phyloP scores from a whole-genome alignment of 2,329 filamentous ascomycete genomes.

The Aspergillus puulaauensis region DNA sequence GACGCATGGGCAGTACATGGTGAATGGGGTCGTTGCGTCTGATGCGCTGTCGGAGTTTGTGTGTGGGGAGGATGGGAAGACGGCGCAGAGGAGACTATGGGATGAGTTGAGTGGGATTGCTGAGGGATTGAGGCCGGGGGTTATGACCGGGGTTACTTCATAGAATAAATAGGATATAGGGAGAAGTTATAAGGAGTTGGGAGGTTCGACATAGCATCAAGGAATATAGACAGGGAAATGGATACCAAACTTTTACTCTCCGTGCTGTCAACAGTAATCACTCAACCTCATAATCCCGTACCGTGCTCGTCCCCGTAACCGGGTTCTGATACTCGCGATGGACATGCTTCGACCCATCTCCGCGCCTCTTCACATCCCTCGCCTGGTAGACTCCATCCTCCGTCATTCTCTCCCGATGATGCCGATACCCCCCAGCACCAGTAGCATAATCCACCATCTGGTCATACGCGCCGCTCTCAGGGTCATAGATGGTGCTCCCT shows the following conservation, averaged over 20 bases:
- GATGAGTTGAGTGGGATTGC: conserved; percentile 43
- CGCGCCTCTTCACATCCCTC: neutral
- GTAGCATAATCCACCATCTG: neutral
- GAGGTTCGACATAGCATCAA: too few species aligned
- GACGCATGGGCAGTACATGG: conserved; percentile 50
- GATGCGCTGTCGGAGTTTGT: conserved; percentile 37
- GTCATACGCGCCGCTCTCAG: neutral
- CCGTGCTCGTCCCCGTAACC: neutral
- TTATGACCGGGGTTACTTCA: conserved; percentile 19
- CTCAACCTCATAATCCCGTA: neutral
- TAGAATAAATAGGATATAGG: neutral
- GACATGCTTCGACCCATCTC: neutral
- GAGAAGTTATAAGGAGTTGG: neutral
- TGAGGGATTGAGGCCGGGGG: conserved; percentile 44
- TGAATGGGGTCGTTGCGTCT: conserved; percentile 31
- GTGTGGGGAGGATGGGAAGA: conserved; percentile 38
- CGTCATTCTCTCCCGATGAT: conserved; percentile 4
- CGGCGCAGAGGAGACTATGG: conserved; percentile 44
- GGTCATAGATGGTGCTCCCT: conserved; percentile 2
- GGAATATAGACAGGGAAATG: neutral
- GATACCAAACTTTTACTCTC: too few species aligned
- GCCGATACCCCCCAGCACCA: neutral
- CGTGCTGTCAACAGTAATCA: too few species aligned
- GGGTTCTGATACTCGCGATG: conserved; percentile 4
- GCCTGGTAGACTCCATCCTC: conserved; percentile 1